Evolutionary conservation across 2,329 filamentous ascomycete species (phyloP).

Genomic region (Colletotrichum noveboracense): DNA sequence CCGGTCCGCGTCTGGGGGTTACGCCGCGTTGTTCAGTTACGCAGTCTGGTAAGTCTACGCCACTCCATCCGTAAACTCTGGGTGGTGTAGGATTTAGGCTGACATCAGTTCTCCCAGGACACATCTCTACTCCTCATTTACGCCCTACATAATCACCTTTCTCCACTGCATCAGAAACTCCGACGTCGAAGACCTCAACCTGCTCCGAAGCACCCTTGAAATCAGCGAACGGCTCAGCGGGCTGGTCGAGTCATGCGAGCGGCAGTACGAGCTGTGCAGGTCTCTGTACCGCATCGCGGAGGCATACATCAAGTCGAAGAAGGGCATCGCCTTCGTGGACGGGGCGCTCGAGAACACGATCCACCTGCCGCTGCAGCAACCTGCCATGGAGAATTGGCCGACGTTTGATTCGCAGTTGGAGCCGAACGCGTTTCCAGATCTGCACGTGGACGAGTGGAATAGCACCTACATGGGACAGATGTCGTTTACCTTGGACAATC

Average conservation of each 20-base stretch:
- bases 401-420: background rate
- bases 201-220: background rate
- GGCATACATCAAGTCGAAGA: conserved; percentile 9
- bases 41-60: conserved; percentile 24
- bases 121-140: conserved; percentile 26
- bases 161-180: conserved; percentile 23
- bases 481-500: conserved; percentile 6
- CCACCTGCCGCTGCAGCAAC: background rate
- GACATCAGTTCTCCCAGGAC: conserved; percentile 5
- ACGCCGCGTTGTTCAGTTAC: conserved; percentile 20
- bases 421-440: background rate
- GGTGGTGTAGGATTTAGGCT: too few species aligned
- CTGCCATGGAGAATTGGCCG: background rate
- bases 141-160: conserved; percentile 25
- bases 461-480: background rate
- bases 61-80: too few species aligned
- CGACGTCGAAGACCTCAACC: conserved; percentile 10
- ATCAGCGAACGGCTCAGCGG: conserved; percentile 2
- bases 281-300: conserved; percentile 7
- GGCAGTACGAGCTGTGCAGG: background rate
- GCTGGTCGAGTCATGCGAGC: background rate
- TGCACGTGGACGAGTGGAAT: background rate
- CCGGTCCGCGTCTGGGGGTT: conserved; percentile 3
- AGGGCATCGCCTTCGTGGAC: background rate
- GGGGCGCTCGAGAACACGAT: background rate